A percentile compares a stretch with the other conserved stretches of the same genome.
These are phyloP conservation scores for Blumeria graminis DNA, from an alignment of 2,329 filamentous ascomycete genomes.

Conservation along the genomic window DNA sequence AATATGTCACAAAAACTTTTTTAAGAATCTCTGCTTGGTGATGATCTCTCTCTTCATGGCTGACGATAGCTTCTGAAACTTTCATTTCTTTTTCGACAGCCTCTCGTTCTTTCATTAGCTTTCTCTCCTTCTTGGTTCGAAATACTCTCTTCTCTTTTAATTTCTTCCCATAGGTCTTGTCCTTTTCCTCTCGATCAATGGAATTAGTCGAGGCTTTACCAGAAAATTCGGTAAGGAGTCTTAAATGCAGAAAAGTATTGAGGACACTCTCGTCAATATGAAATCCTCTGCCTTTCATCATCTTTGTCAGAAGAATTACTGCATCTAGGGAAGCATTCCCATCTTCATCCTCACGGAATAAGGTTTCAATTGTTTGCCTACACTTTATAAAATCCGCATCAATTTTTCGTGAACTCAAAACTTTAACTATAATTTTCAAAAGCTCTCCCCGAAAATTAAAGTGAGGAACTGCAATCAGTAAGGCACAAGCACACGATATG, in stretches of 20 bases:
- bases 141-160: constrained; percentile 59
- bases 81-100: constrained; percentile 79
- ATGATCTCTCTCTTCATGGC: constrained; percentile 74
- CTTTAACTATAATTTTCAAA: constrained; percentile 64
- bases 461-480: constrained; percentile 66
- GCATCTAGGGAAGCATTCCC: constrained; percentile 72
- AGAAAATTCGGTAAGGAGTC: constrained; percentile 68
- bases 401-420: constrained; percentile 47
- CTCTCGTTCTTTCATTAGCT: constrained; percentile 66
- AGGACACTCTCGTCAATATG: constrained; percentile 62
- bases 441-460: constrained; percentile 91
- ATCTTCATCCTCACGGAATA: constrained; percentile 76
- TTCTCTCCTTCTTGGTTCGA: constrained; percentile 68
- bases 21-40: constrained; percentile 94
- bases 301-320: constrained; percentile 64
- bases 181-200: constrained; percentile 32
- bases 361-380: constrained; percentile 48
- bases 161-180: constrained; percentile 26
- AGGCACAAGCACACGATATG: constrained; percentile 60
- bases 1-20: constrained; percentile 85
- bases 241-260: constrained; percentile 75
- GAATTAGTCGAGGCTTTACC: constrained; percentile 59
- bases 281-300: constrained; percentile 81
- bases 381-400: constrained; percentile 61
- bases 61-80: constrained; percentile 72